Evolutionary conservation across 805 yeast species (phyloP).

Genomic region (Metschnikowia cubensis): DNA sequence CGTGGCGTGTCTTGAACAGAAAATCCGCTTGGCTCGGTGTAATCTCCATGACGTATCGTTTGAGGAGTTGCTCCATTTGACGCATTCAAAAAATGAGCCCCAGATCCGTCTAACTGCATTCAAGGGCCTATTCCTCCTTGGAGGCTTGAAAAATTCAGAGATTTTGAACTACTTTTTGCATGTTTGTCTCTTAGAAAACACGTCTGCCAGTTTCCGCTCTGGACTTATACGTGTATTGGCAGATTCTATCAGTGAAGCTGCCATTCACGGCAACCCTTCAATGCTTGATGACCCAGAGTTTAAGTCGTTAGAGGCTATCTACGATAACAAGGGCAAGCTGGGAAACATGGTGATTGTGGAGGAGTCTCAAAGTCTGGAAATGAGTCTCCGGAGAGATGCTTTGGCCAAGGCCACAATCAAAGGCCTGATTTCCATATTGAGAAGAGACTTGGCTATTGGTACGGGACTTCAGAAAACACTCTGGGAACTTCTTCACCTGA

Average conservation of each 20-base stretch:
- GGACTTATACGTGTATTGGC: constrained; percentile 47
- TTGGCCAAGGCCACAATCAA: constrained; percentile 59
- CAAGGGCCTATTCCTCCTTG: constrained; percentile 62
- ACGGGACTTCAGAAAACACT: constrained; percentile 53
- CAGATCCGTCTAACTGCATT: constrained; percentile 67
- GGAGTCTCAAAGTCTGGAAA: constrained; percentile 41
- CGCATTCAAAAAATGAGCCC: constrained; percentile 42
- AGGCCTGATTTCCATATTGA: constrained; percentile 62
- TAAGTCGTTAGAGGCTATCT: constrained; percentile 29
- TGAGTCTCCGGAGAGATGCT: constrained; percentile 56
- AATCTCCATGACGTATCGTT: constrained; percentile 52
- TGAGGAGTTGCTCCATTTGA: constrained; percentile 52
- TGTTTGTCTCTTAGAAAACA: constrained; percentile 47
- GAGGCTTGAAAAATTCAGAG: constrained; percentile 67
- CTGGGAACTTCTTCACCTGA: constrained; percentile 69
- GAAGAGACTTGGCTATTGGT: constrained; percentile 57
- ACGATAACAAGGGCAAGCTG: constrained; percentile 19
- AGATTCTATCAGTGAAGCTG: constrained; percentile 59
- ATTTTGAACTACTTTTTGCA: constrained; percentile 62
- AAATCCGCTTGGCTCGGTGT: constrained; percentile 52
- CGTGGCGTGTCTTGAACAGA: constrained; percentile 53
- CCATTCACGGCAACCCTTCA: constrained; percentile 57
- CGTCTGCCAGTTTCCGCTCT: constrained; percentile 47
- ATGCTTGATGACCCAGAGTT: constrained; percentile 66
- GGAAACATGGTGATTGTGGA: constrained; percentile 55